A percentile compares a stretch with the other conserved stretches of the same genome.
These are phyloP conservation scores for Jasminum sambac DNA, from an alignment of 257 asterid genomes.

Conservation along the genomic window DNA sequence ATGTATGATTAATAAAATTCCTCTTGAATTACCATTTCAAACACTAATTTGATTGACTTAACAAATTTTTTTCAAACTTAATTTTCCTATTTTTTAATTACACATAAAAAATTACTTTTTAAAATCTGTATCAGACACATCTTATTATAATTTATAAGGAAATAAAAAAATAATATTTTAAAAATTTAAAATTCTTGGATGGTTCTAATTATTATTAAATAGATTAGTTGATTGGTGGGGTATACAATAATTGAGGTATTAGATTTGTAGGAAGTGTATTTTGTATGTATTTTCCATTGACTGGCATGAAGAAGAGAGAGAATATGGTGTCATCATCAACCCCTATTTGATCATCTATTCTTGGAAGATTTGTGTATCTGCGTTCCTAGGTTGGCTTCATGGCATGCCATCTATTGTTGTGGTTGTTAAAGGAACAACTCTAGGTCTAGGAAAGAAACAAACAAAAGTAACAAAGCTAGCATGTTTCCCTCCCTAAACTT, in stretches of 20 bases:
- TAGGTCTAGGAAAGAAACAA: slow-evolving; percentile 25
- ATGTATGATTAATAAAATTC: no score
- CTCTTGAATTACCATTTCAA: no score
- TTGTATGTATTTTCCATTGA: slow-evolving; percentile 58
- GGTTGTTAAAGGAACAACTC: slow-evolving; percentile 40
- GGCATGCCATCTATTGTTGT: slow-evolving; percentile 40
- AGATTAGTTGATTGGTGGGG: slow-evolving; percentile 34
- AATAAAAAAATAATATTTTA: not conserved
- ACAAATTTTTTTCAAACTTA: no score
- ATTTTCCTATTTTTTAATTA: no score
- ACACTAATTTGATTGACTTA: no score
- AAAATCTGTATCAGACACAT: no score
- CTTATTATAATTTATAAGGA: slow-evolving; percentile 10
- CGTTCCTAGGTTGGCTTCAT: slow-evolving; percentile 50
- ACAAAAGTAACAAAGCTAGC: slow-evolving; percentile 10
- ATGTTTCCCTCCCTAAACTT: slow-evolving; percentile 8
- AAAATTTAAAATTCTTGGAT: slow-evolving; percentile 32
- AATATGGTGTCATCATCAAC: slow-evolving; percentile 51
- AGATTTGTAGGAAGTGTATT: slow-evolving; percentile 42
- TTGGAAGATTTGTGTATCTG: slow-evolving; percentile 22
- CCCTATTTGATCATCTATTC: slow-evolving; percentile 27
- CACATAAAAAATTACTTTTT: no score
- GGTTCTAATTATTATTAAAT: slow-evolving; percentile 34
- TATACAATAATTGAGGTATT: slow-evolving; percentile 49
- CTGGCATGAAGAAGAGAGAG: slow-evolving; percentile 38